Base-by-base conservation (phyloP, 2,329 filamentous ascomycete species). In the Fusarium verticillioides region DNA sequence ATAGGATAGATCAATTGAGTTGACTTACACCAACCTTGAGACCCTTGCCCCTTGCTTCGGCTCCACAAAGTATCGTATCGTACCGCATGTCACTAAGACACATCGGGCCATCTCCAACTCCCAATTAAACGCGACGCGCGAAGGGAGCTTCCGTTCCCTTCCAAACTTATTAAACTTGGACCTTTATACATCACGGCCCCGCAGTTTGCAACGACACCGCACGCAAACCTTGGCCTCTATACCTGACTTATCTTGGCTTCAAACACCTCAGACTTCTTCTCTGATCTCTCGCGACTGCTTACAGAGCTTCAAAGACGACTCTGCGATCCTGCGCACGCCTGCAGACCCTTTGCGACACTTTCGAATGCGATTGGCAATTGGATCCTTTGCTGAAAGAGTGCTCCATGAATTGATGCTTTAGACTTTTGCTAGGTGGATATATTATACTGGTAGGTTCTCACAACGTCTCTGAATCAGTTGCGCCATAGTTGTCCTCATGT, bases 81-180 rank as follows among this genome's bases (percentile, higher is more conserved):
- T 39, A 39, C 52, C 18, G 50, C 44, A 21, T 43, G n/a, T 61
- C 56, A 53, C 50, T 39, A 42, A 34, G 42, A 69, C 63, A 40
- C 43, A 47, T 47, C 23, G 50, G 50, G 50, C 23, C 32, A 53
- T 34, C 13, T 32, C 52, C 53, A 56, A 19, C 28, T 46, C 36
- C 47, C 46, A 66, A 59, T 57, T 64, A 62, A 23, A 63, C 66
- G 66, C 66, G 67, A 70, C 67, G 60, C 67, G 67, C 46, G 28
- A 49, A 42, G 46, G 19, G 46, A 70, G 60, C 67, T 70, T 60
- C 42, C 23, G 18, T 36, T 36, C 36, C 34, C 40, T 42, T 42
- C 60, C 60, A 65, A 67, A 21, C 46, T 60, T 47, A 58, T 47
- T 47, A 21, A 63, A 66, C 64, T 69, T 69, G 43, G 40, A 69